Evolutionary conservation across 139 green algal genomes (phyloP).

Genomic region (Micromonas pusilla): DNA sequence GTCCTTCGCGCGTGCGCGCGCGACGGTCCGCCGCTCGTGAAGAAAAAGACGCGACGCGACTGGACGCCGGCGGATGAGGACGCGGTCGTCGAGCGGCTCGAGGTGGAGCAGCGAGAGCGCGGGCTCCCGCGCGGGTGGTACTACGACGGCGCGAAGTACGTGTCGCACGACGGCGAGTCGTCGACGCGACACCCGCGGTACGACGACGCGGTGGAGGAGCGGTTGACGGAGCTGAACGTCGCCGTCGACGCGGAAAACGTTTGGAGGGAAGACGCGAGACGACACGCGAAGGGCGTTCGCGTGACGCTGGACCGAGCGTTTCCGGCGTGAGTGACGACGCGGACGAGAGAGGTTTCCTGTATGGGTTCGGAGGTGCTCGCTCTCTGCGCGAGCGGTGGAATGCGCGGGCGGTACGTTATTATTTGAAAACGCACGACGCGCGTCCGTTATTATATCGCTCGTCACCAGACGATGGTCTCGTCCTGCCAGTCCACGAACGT

Average conservation of each 20-base stretch:
- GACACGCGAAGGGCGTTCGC: not conserved
- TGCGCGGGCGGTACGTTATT: too few species aligned
- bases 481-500: conserved; percentile 62
- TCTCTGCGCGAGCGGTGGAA: too few species aligned
- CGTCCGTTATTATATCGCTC: too few species aligned
- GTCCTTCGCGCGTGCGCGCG: not conserved
- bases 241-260: not conserved
- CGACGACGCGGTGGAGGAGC: not conserved
- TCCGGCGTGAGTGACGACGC: too few species aligned
- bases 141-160: not conserved
- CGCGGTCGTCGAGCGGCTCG: not conserved
- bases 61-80: too few species aligned
- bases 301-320: too few species aligned
- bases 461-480: conserved; percentile 54
- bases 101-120: not conserved
- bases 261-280: not conserved
- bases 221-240: not conserved
- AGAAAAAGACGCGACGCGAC: too few species aligned
- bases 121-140: not conserved
- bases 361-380: too few species aligned
- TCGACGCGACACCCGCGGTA: not conserved
- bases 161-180: not conserved
- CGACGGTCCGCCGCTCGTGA: too few species aligned
- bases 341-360: too few species aligned
- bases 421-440: too few species aligned